These are phyloP conservation scores for Retiboletus fuscus DNA, from an alignment of 1,284 basidiomycete species.

Conservation along the genomic window DNA sequence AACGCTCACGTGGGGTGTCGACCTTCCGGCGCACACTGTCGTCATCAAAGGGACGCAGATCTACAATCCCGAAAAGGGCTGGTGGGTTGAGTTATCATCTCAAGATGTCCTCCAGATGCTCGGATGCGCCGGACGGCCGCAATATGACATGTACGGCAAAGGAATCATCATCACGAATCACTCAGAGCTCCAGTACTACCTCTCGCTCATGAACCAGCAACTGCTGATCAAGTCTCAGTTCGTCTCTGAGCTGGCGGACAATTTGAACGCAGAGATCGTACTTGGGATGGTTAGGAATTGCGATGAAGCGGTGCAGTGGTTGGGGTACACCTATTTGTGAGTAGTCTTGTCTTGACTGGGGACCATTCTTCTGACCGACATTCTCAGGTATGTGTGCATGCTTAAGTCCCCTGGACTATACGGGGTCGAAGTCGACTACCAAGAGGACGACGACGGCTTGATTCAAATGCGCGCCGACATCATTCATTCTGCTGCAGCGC, in stretches of 20 bases:
- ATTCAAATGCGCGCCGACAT: constrained; percentile 97
- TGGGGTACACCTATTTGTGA: too few relatives aligned
- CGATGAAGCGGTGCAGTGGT: too few relatives aligned
- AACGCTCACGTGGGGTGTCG: constrained; percentile 99
- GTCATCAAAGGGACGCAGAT: constrained; percentile 99
- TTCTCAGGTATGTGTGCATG: constrained; percentile 90
- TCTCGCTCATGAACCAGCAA: too few relatives aligned
- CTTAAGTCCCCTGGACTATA: constrained; percentile 91
- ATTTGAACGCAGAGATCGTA: constrained; percentile 97
- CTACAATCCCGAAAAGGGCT: constrained; percentile 98
- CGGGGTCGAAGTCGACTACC: constrained; percentile 91
- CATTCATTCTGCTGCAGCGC: constrained; percentile 91
- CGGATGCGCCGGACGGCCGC: constrained; percentile 96
- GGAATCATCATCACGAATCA: constrained; percentile 99
- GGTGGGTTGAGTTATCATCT: constrained; percentile 95
- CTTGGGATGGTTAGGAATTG: constrained; percentile 84
- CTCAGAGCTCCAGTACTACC: constrained; percentile 97
- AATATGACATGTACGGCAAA: constrained; percentile 97
- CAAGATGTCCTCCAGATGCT: constrained; percentile 99
- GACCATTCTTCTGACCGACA: constrained; percentile 19
- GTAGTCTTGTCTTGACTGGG: constrained; percentile 1
- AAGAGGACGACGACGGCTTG: constrained; percentile 85
- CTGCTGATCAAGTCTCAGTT: constrained; percentile 98
- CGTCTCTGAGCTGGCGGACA: constrained; percentile 92
- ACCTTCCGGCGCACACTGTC: constrained; percentile 96